A percentile compares a stretch with the other conserved stretches of the same genome.
Evolutionary conservation across 345 rosid species (phyloP).

Genomic region (Mallotus nudiflorus): DNA sequence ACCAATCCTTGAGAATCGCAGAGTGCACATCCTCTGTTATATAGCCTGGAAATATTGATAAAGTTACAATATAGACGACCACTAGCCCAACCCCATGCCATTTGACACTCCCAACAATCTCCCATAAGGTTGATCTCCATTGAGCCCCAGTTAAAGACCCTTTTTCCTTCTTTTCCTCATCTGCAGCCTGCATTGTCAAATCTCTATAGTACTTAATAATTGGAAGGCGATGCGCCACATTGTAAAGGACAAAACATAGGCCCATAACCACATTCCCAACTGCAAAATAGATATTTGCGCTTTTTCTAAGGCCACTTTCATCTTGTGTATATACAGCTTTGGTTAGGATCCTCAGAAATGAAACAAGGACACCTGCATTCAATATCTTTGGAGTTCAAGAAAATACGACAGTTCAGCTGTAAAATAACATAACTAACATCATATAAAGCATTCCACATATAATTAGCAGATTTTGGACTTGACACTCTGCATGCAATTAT

Average conservation of each 20-base stretch:
- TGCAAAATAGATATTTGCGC: slow-evolving; percentile 77
- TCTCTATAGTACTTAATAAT: slow-evolving; percentile 71
- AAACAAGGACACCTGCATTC: slow-evolving; percentile 86
- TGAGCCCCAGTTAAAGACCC: slow-evolving; percentile 48
- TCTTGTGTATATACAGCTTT: slow-evolving; percentile 80
- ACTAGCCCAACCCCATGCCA: slow-evolving; percentile 78
- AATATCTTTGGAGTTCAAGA: slow-evolving; percentile 8
- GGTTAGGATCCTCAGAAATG: slow-evolving; percentile 70
- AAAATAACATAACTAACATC: too few species aligned
- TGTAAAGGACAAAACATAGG: slow-evolving; percentile 66
- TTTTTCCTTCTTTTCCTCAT: slow-evolving; percentile 49
- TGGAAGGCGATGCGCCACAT: slow-evolving; percentile 73
- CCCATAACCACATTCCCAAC: slow-evolving; percentile 74
- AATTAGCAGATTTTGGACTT: too few species aligned
- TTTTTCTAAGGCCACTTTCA: slow-evolving; percentile 63
- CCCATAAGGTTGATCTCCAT: slow-evolving; percentile 69
- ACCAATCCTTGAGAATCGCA: slow-evolving; percentile 78
- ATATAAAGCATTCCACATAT: too few species aligned
- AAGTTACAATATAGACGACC: slow-evolving; percentile 65
- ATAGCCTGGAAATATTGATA: slow-evolving; percentile 88
- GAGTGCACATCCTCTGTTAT: slow-evolving; percentile 93
- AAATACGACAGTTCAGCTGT: background rate
- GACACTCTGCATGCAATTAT: too few species aligned
- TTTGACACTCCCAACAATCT: slow-evolving; percentile 58
- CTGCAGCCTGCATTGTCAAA: slow-evolving; percentile 54